Percentiles rank a stretch among this genome's conserved stretches.
phyloP scores from a whole-genome alignment of 768 basidiomycete genomes.

The Galerina marginata region DNA sequence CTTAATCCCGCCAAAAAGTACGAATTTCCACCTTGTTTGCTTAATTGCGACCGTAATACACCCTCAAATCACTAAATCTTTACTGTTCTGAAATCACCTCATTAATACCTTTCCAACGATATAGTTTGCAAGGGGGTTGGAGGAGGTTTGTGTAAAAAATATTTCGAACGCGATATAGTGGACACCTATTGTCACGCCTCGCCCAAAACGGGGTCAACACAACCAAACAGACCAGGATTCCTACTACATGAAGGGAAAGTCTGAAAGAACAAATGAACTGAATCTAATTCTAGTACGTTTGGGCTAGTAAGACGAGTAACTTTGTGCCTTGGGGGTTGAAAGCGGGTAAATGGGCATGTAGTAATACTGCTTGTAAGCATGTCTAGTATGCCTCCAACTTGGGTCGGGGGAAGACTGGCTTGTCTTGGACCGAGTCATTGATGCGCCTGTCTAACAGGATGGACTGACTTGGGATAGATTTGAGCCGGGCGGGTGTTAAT shows the following conservation, averaged over 20 bases:
- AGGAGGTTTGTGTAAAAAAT: no score
- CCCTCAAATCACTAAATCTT: no score
- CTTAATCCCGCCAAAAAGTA: no score
- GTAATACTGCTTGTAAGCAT: background rate
- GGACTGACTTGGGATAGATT: slow-evolving; percentile 39
- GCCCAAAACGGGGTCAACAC: slow-evolving; percentile 20
- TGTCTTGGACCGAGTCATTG: slow-evolving; percentile 39
- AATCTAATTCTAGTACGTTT: slow-evolving; percentile 3
- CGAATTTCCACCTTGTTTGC: no score
- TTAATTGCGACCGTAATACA: no score
- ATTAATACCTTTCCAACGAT: no score
- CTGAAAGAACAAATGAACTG: slow-evolving; percentile 18
- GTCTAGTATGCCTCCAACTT: slow-evolving; percentile 27
- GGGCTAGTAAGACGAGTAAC: slow-evolving; percentile 17
- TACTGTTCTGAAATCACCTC: no score
- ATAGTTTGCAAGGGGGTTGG: no score
- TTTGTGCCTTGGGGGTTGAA: slow-evolving; percentile 16
- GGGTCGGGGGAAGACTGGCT: slow-evolving; percentile 36
- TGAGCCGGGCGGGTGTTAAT: slow-evolving; percentile 25
- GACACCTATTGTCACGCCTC: slow-evolving; percentile 18
- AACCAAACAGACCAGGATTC: slow-evolving; percentile 31
- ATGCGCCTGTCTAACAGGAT: slow-evolving; percentile 37
- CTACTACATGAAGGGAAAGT: slow-evolving; percentile 35
- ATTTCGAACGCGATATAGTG: slow-evolving; percentile 25
- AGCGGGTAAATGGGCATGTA: background rate